Conservation (phyloP, 768 basidiomycete species). For the Kwoniella sp. region DNA sequence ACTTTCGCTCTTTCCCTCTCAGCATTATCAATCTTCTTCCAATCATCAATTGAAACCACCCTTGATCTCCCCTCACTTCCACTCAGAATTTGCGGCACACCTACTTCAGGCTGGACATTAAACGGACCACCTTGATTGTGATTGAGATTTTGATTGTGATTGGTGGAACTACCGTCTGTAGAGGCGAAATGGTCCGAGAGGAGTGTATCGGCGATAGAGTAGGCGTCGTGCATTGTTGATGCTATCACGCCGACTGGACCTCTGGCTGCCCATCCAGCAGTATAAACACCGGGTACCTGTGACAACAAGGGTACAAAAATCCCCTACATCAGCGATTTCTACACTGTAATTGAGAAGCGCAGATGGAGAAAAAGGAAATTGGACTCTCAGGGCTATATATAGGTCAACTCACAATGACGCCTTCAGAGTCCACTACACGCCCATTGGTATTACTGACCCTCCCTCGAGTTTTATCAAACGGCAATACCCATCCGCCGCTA, state of each 20-base stretch:
- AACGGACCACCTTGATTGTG: conserved; percentile 3
- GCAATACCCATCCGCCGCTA: conserved; percentile 36
- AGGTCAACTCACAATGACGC: conserved; percentile 47
- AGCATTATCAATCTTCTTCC: conserved; percentile 72
- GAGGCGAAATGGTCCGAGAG: conserved; percentile 62
- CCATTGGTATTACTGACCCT: conserved; percentile 59
- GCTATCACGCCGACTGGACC: conserved; percentile 92
- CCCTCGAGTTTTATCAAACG: conserved; percentile 55
- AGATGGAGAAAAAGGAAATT: too few species aligned
- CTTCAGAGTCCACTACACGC: conserved; percentile 53
- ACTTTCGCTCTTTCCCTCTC: conserved; percentile 61
- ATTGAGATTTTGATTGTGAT: background rate
- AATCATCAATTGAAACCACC: conserved; percentile 70
- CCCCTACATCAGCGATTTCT: too few species aligned
- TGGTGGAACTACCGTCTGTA: too few species aligned
- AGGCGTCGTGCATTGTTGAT: conserved; percentile 89
- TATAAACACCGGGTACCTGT: conserved; percentile 67
- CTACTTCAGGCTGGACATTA: conserved; percentile 56
- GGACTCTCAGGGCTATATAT: too few species aligned
- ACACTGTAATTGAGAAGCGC: too few species aligned
- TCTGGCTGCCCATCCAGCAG: conserved; percentile 88
- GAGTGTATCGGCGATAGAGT: conserved; percentile 72
- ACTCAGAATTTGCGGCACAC: conserved; percentile 59
- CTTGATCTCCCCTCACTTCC: conserved; percentile 47
- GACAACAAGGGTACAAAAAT: background rate